Evolutionary conservation across 805 yeast species (phyloP).

Genomic region (Pichia membranifaciens): DNA sequence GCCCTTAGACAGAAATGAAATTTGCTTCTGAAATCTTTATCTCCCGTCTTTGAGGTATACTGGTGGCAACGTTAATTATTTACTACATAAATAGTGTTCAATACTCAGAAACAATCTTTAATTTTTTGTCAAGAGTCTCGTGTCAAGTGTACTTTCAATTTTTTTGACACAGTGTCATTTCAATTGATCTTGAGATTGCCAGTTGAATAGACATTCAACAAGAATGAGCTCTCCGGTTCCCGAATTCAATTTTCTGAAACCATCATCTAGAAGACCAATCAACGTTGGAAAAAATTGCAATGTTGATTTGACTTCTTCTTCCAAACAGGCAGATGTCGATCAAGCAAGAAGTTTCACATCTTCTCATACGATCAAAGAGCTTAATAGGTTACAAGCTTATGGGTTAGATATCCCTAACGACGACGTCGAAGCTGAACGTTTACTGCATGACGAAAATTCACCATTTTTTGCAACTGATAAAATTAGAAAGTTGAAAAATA

Average conservation of each 20-base stretch:
- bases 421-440: conserved; percentile 28
- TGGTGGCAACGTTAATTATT: too few species aligned
- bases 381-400: conserved; percentile 23
- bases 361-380: conserved; percentile 15
- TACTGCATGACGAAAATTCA: conserved; percentile 21
- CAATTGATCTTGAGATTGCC: background rate
- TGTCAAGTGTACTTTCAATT: too few species aligned
- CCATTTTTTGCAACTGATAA: conserved; percentile 22
- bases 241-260: conserved; percentile 10
- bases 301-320: conserved; percentile 1
- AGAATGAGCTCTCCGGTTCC: conserved; percentile 17
- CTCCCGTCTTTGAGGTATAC: background rate
- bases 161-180: background rate
- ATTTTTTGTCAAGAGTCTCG: too few species aligned
- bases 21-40: background rate
- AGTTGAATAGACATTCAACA: background rate
- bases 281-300: conserved; percentile 1
- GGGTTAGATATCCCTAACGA: conserved; percentile 58
- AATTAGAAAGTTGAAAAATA: conserved; percentile 20
- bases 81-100: too few species aligned
- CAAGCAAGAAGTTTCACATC: conserved; percentile 3
- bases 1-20: background rate
- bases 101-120: too few species aligned
- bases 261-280: conserved; percentile 9
- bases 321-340: conserved; percentile 1